Conservation (phyloP, 805 yeast genomes). For the Sugiyamaella marilandica region DNA sequence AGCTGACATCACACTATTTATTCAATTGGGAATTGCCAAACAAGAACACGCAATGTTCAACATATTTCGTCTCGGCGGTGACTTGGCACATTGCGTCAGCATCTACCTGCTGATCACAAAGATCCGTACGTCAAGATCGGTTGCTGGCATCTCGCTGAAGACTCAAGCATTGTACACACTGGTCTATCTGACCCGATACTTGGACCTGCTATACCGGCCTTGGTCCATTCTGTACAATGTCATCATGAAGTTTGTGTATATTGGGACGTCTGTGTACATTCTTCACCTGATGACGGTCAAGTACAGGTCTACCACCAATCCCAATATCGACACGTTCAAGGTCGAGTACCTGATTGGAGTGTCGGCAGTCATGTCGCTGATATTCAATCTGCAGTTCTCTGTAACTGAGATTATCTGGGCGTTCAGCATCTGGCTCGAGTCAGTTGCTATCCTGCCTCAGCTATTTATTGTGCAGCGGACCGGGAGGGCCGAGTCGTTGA, state of each 20-base stretch:
- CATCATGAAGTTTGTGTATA: slow-evolving; percentile 75
- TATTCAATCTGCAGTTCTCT: slow-evolving; percentile 64
- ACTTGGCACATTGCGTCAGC: slow-evolving; percentile 76
- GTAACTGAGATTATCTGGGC: slow-evolving; percentile 66
- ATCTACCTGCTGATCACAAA: slow-evolving; percentile 70
- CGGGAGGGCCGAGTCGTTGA: slow-evolving; percentile 82
- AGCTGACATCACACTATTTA: slow-evolving; percentile 1
- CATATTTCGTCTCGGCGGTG: slow-evolving; percentile 43
- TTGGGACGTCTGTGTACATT: slow-evolving; percentile 69
- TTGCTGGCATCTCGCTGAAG: slow-evolving; percentile 81
- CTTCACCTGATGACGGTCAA: slow-evolving; percentile 63
- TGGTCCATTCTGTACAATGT: slow-evolving; percentile 62
- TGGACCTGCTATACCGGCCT: slow-evolving; percentile 48
- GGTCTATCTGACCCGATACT: slow-evolving; percentile 69
- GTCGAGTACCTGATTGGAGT: slow-evolving; percentile 65
- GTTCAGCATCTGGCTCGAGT: slow-evolving; percentile 87
- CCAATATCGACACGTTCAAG: slow-evolving; percentile 69
- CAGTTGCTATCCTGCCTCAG: slow-evolving; percentile 90
- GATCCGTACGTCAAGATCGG: slow-evolving; percentile 58
- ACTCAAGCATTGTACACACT: slow-evolving; percentile 75
- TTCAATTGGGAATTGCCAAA: not conserved
- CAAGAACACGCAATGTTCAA: slow-evolving; percentile 3
- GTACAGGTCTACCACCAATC: slow-evolving; percentile 53
- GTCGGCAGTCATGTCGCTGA: slow-evolving; percentile 50
- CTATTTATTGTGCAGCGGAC: slow-evolving; percentile 82